phyloP scores from a whole-genome alignment of 2,329 filamentous ascomycete species.

The Bipolaris oryzae region DNA sequence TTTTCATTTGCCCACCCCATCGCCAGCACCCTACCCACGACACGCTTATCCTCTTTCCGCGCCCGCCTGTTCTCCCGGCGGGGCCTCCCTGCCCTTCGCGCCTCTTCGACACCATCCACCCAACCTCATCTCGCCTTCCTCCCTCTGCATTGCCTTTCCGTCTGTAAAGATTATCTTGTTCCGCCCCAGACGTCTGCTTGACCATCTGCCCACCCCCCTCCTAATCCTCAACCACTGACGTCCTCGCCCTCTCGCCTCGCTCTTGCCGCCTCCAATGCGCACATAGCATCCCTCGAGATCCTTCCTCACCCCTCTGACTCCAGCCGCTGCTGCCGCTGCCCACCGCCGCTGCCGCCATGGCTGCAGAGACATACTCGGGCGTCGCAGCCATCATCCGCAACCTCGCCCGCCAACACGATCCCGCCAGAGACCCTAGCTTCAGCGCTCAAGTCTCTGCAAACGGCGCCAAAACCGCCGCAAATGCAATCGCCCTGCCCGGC shows the following conservation, averaged over 20 bases:
- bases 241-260: slow-evolving; percentile 1
- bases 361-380: slow-evolving; percentile 46
- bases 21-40: neutral
- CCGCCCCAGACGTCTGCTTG: neutral
- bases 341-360: slow-evolving; percentile 32
- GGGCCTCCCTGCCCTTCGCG: slow-evolving; percentile 10
- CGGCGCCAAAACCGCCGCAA: slow-evolving; percentile 37
- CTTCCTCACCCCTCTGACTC: slow-evolving; percentile 22
- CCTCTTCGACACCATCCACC: slow-evolving; percentile 6
- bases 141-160: neutral
- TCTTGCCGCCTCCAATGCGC: slow-evolving; percentile 40
- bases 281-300: slow-evolving; percentile 39
- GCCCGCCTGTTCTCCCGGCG: slow-evolving; percentile 9
- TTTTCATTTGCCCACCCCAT: neutral
- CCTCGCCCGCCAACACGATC: slow-evolving; percentile 56
- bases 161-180: slow-evolving; percentile 2
- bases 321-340: neutral
- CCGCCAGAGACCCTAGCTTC: slow-evolving; percentile 52
- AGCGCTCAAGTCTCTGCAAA: slow-evolving; percentile 50
- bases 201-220: neutral
- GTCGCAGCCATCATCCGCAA: slow-evolving; percentile 54
- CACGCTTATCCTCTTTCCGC: slow-evolving; percentile 7
- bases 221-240: neutral
- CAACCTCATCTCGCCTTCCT: slow-evolving; percentile 10
- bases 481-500: slow-evolving; percentile 77